Evolutionary conservation across 2,329 filamentous ascomycete species (phyloP), one percentile per base, ranked within the genome.

Genomic region (Orbilia blumenaviensis): DNA sequence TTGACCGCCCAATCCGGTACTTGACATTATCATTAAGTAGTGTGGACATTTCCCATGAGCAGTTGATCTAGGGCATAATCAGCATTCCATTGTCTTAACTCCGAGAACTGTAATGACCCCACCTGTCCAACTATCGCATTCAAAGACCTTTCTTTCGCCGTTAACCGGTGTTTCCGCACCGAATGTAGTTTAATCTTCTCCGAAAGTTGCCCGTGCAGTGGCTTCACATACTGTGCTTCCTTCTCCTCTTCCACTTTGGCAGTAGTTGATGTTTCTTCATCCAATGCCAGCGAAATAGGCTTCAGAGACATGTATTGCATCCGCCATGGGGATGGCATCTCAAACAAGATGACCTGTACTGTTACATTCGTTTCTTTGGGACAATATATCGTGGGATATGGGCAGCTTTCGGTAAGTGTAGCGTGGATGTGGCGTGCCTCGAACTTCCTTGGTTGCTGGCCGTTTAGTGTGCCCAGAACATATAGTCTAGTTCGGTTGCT

Each of bases 221-320:
- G 63, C 12, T 76, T 46, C 12, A 76, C 63, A 38, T 68, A 68
- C 23, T 69, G 56, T 7, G 56, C 63, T n/a, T 68, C 72, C 79
- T 81, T 68, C n/a, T 58, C 44, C 32, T 27, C 41, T 14, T 42
- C 46, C 29, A 61, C 63, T 21, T 82, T 83, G 64, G 78, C 81
- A 41, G 60, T n/a, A n/a, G n/a, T 83, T 56, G 81, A 85, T 69
- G 79, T 85, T 80, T 94, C 93, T 81, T 94, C 91, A 1, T 88
- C 92, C 12, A 99, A 85, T 0, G 93, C 93, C 44, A 99, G 86
- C 0, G 93, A 90, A 61, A 99, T 98, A 0, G 95, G 94, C 27
- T 89, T 88, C 18, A 97, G 85, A 0, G 95, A 99, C 79, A 98
- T 91, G 83, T 98, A 99, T 83, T 99, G 94, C 95, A 99, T 98